Evolutionary conservation across 179 eudicot genomes (phyloP).

Genomic region (Heliamphora pulchella): DNA sequence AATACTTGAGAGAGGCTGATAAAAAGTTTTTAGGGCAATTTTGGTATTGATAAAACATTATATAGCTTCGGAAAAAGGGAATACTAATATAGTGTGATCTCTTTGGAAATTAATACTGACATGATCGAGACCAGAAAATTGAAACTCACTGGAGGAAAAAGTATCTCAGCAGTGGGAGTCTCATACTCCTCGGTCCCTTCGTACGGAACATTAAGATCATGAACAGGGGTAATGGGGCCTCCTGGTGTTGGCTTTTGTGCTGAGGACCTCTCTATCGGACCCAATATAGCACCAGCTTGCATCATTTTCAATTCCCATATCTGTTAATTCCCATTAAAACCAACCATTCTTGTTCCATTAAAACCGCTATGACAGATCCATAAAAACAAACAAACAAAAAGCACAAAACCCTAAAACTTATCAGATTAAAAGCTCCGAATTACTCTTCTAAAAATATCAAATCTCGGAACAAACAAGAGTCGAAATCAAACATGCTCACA

Average conservation of each 20-base stretch:
- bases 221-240: conserved; percentile 55
- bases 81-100: too few species aligned
- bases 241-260: conserved; percentile 40
- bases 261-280: conserved; percentile 67
- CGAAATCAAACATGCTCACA: background rate
- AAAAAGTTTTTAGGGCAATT: too few species aligned
- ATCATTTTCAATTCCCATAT: conserved; percentile 91
- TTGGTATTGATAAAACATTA: too few species aligned
- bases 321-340: conserved; percentile 26
- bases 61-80: too few species aligned
- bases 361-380: background rate
- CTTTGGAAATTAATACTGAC: too few species aligned
- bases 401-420: conserved; percentile 30
- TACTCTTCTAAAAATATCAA: background rate
- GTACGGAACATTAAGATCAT: conserved; percentile 94
- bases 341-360: background rate
- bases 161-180: conserved; percentile 94
- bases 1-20: too few species aligned
- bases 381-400: conserved; percentile 27
- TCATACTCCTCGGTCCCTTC: conserved; percentile 93
- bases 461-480: background rate
- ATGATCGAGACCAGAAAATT: background rate
- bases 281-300: conserved; percentile 73
- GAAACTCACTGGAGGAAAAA: conserved; percentile 79
- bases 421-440: conserved; percentile 13